Conservation (phyloP, 2,329 filamentous ascomycete species). For the Penicillium sp. region DNA sequence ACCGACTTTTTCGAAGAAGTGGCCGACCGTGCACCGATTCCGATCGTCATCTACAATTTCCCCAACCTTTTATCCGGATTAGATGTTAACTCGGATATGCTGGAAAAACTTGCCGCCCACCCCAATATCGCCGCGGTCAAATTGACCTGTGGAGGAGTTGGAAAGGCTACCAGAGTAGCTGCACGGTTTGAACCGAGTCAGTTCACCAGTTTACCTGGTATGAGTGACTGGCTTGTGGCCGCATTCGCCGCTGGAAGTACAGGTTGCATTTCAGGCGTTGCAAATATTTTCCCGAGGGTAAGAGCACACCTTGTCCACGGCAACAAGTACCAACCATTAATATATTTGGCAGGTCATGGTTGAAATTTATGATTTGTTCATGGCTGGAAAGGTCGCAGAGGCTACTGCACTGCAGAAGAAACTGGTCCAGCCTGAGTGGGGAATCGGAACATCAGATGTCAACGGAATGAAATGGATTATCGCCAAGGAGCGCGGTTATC, state of each 20-base stretch:
- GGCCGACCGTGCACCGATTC: conserved; percentile 52
- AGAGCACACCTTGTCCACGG: conserved; percentile 12
- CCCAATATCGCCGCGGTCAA: conserved; percentile 38
- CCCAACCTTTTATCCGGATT: conserved; percentile 43
- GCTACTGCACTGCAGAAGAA: conserved; percentile 51
- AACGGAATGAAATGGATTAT: conserved; percentile 62
- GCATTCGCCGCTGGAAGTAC: conserved; percentile 57
- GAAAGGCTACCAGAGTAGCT: conserved; percentile 41
- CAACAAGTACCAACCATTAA: not conserved
- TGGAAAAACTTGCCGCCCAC: conserved; percentile 30
- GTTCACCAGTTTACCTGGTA: conserved; percentile 42
- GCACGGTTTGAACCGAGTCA: conserved; percentile 33
- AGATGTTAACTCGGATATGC: conserved; percentile 43
- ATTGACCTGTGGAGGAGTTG: conserved; percentile 38
- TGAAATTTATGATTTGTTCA: conserved; percentile 49
- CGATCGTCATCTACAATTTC: conserved; percentile 49
- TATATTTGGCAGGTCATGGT: conserved; percentile 38
- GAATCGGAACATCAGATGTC: conserved; percentile 57
- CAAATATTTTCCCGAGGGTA: conserved; percentile 58
- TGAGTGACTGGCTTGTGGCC: conserved; percentile 51
- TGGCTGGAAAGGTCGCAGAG: conserved; percentile 46
- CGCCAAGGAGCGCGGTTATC: conserved; percentile 53
- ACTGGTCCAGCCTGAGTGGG: conserved; percentile 54
- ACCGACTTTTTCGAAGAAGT: conserved; percentile 63
- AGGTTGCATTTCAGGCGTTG: conserved; percentile 62